Evolutionary conservation across 179 eudicot species (phyloP), one percentile per base, ranked within the genome.

Genomic region (Heliamphora pulchella): DNA sequence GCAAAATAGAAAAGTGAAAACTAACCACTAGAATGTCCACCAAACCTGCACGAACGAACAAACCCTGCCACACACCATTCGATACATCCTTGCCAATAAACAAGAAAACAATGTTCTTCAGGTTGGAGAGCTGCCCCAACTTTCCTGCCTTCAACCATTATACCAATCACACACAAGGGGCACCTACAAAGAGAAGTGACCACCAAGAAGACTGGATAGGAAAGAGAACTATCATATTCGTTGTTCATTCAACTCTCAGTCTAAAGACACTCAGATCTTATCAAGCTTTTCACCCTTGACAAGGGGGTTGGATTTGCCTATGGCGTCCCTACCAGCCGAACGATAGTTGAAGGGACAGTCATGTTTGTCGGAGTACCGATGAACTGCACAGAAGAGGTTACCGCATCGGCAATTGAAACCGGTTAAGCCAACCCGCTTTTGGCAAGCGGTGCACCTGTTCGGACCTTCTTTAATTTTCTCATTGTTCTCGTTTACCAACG

Each of bases 361-460:
- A 46, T 93, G 97, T 77, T 93, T 93, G 84, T 93, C 97, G 1
- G 97, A 88, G 81, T 91, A 91, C 13, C 97, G 91, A 79, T 93
- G 96, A 66, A 80, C 71, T 10, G 90, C 83, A 80, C 97, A 93
- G 79, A 90, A 93, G 58, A 90, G 79, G 75, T 90, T 84, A 10
- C 92, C 97, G 18, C 97, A 93, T 66, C 87, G 82, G 64, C 97
- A 93, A 62, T 76, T 84, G 84, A 93, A 93, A 6, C 96, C 92
- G 7, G 91, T 91, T 80, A 91, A 75, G 51, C 96, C 96, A 53
- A 93, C 92, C 22, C 92, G 92, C 82, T 90, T 93, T 43, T 74
- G 75, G 78, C 97, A 93, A 9, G 88, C 76, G 14, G 79, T 74
- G 84, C 97, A 93, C 79, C 94, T 86, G 18, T 71, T 90, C 8